Evolutionary conservation across 1,139 yeast genomes (phyloP).

Genomic region (Spencermartinsiella ligniputridi): DNA sequence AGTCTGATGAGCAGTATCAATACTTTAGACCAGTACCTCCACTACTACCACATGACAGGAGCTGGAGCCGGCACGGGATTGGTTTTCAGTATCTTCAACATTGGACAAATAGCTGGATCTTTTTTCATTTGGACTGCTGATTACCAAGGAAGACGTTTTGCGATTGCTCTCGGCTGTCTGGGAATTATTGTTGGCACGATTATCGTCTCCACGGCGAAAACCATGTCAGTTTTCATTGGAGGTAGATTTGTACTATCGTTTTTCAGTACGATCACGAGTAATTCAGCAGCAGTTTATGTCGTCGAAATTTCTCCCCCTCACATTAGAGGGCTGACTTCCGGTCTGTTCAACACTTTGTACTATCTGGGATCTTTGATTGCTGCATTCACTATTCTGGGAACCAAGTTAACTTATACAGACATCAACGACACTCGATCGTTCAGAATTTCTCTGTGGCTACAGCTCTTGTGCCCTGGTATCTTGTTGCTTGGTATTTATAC

Average conservation of each 20-base stretch:
- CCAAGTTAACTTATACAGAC: slow-evolving; percentile 3
- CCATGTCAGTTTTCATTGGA: slow-evolving; percentile 10
- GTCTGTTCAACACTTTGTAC: slow-evolving; percentile 12
- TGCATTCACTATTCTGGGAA: slow-evolving; percentile 11
- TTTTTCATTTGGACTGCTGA: slow-evolving; percentile 14
- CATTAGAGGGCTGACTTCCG: slow-evolving; percentile 10
- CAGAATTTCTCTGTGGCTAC: slow-evolving; percentile 15
- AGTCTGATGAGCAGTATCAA: slow-evolving; percentile 14
- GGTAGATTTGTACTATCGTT: slow-evolving; percentile 17
- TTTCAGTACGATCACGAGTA: slow-evolving; percentile 10
- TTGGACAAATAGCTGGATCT: slow-evolving; percentile 12
- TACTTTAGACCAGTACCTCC: slow-evolving; percentile 6
- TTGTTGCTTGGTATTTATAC: slow-evolving; percentile 8
- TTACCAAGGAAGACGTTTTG: slow-evolving; percentile 14
- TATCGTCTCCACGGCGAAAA: slow-evolving; percentile 14
- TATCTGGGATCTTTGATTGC: slow-evolving; percentile 11
- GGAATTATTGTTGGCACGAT: slow-evolving; percentile 16
- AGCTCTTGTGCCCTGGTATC: slow-evolving; percentile 14
- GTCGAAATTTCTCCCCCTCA: slow-evolving; percentile 12
- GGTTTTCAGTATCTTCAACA: slow-evolving; percentile 13
- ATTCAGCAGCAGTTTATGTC: slow-evolving; percentile 5
- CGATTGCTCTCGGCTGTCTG: slow-evolving; percentile 16
- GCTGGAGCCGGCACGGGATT: slow-evolving; percentile 11
- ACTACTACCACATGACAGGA: slow-evolving; percentile 8
- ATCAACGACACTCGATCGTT: slow-evolving; percentile 3